These are phyloP conservation scores for Candida palmyrensis DNA, from an alignment of 805 yeast genomes.

Conservation along the genomic window DNA sequence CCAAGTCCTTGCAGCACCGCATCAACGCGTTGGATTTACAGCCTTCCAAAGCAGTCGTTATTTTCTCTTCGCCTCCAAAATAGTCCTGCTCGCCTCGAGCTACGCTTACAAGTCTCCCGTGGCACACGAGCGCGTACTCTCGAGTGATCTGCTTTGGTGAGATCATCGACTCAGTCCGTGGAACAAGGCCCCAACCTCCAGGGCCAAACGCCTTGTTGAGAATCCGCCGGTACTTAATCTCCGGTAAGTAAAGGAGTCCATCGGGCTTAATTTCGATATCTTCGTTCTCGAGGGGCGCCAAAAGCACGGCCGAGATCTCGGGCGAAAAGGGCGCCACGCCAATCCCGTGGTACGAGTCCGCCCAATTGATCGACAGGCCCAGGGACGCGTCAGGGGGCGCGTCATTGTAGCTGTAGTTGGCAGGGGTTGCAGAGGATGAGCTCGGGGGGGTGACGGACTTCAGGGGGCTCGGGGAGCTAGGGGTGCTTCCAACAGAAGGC, in stretches of 20 bases:
- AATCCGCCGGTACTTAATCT: slow-evolving; percentile 88
- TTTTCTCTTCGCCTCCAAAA: slow-evolving; percentile 72
- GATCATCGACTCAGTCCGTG: slow-evolving; percentile 78
- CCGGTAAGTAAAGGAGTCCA: slow-evolving; percentile 87
- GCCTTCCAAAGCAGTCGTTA: slow-evolving; percentile 96
- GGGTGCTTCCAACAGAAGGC: no score
- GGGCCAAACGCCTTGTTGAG: slow-evolving; percentile 93
- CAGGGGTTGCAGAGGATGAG: no score
- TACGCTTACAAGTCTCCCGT: slow-evolving; percentile 83
- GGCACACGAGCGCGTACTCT: slow-evolving; percentile 83
- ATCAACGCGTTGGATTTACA: slow-evolving; percentile 94
- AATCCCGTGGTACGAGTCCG: slow-evolving; percentile 80
- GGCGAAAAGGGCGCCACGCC: slow-evolving; percentile 73
- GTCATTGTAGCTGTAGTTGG: no score
- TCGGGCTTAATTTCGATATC: slow-evolving; percentile 96
- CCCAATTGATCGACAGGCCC: slow-evolving; percentile 75
- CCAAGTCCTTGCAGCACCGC: slow-evolving; percentile 97
- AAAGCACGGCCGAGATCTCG: slow-evolving; percentile 53
- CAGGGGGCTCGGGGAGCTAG: no score
- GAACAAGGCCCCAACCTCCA: slow-evolving; percentile 98
- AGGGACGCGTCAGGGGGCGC: no score
- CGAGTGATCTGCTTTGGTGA: slow-evolving; percentile 74
- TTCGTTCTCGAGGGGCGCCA: slow-evolving; percentile 54
- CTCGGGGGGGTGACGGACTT: no score
- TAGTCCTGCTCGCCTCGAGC: slow-evolving; percentile 96